Conservation (phyloP, 352 stramenopile genomes). For the Pythium apleroticum region DNA sequence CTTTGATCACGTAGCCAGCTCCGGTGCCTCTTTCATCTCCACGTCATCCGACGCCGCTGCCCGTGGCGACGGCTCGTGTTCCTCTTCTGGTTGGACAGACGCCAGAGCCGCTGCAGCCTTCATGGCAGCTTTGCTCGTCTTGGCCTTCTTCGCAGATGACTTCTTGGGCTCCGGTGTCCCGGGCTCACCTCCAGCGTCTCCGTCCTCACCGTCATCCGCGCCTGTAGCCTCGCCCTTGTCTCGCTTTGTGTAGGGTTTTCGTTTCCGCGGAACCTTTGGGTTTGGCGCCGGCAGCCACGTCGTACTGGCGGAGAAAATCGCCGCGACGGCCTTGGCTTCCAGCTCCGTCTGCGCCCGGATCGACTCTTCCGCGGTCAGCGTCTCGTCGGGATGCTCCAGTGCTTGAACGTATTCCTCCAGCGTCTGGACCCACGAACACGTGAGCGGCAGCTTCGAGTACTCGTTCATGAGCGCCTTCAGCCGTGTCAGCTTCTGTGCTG, state of each 20-base stretch:
- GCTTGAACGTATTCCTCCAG: constrained; percentile 29
- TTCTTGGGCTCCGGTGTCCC: constrained; percentile 19
- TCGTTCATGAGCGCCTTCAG: constrained; percentile 83
- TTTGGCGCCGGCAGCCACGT: constrained; percentile 25
- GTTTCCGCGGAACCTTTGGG: constrained; percentile 56
- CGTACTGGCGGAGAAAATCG: constrained; percentile 25
- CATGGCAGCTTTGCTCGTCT: constrained; percentile 45
- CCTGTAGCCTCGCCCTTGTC: constrained; percentile 36
- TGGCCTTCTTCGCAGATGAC: constrained; percentile 27
- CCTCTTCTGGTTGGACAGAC: constrained; percentile 16
- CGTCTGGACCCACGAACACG: constrained; percentile 44
- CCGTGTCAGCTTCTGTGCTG: constrained; percentile 54
- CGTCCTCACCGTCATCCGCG: not conserved
- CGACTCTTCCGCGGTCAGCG: constrained; percentile 33
- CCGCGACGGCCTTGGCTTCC: constrained; percentile 31
- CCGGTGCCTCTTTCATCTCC: constrained; percentile 17
- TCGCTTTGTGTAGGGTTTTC: constrained; percentile 64
- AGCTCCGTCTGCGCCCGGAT: constrained; percentile 32
- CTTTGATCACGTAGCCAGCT: constrained; percentile 3
- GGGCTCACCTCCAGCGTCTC: constrained; percentile 1
- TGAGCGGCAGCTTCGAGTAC: constrained; percentile 87
- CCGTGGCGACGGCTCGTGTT: constrained; percentile 6
- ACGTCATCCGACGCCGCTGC: constrained; percentile 17
- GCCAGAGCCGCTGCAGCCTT: constrained; percentile 1
- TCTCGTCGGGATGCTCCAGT: constrained; percentile 28